Percentiles rank a stretch among this genome's conserved stretches.
Evolutionary conservation across 257 asterid species (phyloP).

Genomic region (Catharanthus roseus): DNA sequence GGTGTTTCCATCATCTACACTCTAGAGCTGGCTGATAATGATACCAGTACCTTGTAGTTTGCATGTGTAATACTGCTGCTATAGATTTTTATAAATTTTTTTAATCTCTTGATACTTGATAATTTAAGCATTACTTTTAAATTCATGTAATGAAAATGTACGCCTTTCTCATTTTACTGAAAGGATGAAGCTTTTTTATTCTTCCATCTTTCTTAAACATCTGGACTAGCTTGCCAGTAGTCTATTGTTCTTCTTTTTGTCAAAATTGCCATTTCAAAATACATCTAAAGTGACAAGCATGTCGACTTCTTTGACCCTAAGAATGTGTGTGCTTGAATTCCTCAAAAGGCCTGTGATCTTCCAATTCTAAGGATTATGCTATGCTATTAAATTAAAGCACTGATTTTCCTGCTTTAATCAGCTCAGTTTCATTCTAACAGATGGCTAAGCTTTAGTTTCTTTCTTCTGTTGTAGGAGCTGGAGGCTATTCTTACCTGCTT

Average conservation of each 20-base stretch:
- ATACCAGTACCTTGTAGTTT: not conserved
- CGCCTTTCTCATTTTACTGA: too few species aligned
- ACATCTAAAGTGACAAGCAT: not conserved
- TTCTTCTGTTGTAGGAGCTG: constrained; percentile 44
- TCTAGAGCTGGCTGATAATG: not conserved
- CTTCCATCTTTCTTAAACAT: not conserved
- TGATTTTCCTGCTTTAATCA: not conserved
- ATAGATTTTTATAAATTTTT: not conserved
- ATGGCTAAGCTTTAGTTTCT: not conserved
- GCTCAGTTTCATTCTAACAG: not conserved
- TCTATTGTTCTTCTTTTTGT: not conserved
- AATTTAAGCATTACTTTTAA: not conserved
- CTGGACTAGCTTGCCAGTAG: too few species aligned
- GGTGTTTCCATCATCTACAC: not conserved
- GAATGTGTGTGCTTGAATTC: not conserved
- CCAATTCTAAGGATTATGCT: not conserved
- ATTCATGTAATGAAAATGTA: not conserved
- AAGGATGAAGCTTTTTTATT: not conserved
- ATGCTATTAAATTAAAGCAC: not conserved
- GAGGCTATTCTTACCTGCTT: constrained; percentile 73
- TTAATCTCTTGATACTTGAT: not conserved
- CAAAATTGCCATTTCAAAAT: not conserved
- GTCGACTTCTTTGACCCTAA: too few species aligned
- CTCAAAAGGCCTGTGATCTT: not conserved
- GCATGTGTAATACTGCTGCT: not conserved